phyloP scores from a whole-genome alignment of 495 filamentous ascomycete genomes.

The Penicillium longicatenatum region DNA sequence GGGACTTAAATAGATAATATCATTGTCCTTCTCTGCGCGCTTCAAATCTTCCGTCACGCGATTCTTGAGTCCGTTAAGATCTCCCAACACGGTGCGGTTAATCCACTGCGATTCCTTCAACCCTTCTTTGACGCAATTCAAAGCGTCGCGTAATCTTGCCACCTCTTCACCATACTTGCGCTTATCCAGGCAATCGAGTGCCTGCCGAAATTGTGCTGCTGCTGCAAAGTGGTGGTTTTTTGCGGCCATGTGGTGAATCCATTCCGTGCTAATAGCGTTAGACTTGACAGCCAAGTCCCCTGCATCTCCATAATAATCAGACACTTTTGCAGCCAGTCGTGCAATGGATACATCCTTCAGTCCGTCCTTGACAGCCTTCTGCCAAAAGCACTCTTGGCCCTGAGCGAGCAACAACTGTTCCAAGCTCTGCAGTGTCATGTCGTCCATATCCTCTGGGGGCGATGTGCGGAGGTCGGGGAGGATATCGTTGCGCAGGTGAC shows the following conservation, averaged over 20 bases:
- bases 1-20: slow-evolving; percentile 83
- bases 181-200: slow-evolving; percentile 90
- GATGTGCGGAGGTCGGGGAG: slow-evolving; percentile 83
- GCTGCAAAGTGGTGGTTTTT: slow-evolving; percentile 98
- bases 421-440: slow-evolving; percentile 78
- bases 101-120: slow-evolving; percentile 85
- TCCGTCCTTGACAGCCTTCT: slow-evolving; percentile 92
- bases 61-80: slow-evolving; percentile 80
- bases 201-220: slow-evolving; percentile 92
- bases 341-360: slow-evolving; percentile 91
- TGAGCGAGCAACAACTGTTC: slow-evolving; percentile 86
- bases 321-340: slow-evolving; percentile 87
- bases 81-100: slow-evolving; percentile 78
- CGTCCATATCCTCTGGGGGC: slow-evolving; percentile 96
- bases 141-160: slow-evolving; percentile 77
- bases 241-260: slow-evolving; percentile 97
- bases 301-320: slow-evolving; percentile 84
- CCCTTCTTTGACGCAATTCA: slow-evolving; percentile 82
- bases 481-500: slow-evolving; percentile 74
- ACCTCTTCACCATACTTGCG: slow-evolving; percentile 96
- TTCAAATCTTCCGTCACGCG: slow-evolving; percentile 85
- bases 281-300: slow-evolving; percentile 86
- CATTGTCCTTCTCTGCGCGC: slow-evolving; percentile 93
- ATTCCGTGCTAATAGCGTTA: slow-evolving; percentile 85
- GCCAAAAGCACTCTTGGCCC: slow-evolving; percentile 97